A percentile compares a stretch with the other conserved stretches of the same genome.
Conservation (phyloP, 2,329 filamentous ascomycete species). For the Penicillium brasilianum region DNA sequence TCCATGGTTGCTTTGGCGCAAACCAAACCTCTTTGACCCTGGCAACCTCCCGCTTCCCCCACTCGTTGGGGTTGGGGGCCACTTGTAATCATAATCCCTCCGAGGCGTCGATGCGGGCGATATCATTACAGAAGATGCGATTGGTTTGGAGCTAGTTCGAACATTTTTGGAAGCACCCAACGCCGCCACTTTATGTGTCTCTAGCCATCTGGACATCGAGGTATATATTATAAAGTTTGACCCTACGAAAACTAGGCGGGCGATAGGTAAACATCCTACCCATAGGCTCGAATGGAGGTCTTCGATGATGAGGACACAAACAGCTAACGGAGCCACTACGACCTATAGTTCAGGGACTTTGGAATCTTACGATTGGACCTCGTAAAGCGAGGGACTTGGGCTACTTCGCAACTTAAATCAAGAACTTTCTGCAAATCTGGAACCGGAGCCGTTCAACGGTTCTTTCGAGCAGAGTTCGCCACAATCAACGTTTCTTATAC, state of each 20-base stretch:
- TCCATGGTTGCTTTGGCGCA: slow-evolving; percentile 9
- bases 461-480: not conserved
- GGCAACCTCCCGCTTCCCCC: slow-evolving; percentile 10
- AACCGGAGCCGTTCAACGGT: too few species aligned
- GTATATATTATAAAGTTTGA: not conserved
- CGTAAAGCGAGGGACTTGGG: too few species aligned
- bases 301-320: not conserved
- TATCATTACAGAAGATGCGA: not conserved
- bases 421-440: too few species aligned
- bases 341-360: not conserved
- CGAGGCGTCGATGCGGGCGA: not conserved
- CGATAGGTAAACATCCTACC: not conserved
- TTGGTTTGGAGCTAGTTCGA: not conserved
- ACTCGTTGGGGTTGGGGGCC: slow-evolving; percentile 9
- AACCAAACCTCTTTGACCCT: slow-evolving; percentile 5
- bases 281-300: not conserved
- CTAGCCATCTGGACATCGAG: not conserved
- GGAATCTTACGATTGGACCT: not conserved
- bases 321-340: not conserved
- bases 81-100: not conserved
- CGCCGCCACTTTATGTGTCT: not conserved
- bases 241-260: too few species aligned
- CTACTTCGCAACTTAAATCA: too few species aligned
- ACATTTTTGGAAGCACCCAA: not conserved
- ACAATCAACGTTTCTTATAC: not conserved